Evolutionary conservation across 495 filamentous ascomycete genomes (phyloP), one percentile per base, ranked within the genome.

Genomic region (Aspergillus cristatus): DNA sequence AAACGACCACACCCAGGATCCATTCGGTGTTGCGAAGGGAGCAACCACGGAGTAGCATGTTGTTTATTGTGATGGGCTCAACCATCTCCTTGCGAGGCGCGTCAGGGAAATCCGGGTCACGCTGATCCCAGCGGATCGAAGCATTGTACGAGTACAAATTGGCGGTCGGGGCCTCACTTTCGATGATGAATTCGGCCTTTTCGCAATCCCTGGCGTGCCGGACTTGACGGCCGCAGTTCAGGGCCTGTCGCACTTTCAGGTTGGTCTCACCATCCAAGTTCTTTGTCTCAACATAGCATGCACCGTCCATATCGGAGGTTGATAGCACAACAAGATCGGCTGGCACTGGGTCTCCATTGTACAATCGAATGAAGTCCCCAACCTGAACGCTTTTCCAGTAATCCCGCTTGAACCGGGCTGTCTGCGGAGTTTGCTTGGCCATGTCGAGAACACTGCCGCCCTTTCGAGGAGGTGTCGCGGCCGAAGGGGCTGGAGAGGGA

Each of bases 251-350:
- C 37, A 97, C 86, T 59, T 99, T 99, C 37, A 99, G 65, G 48
- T 99, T 99, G 1, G 93, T 99, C 58, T 99, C 93, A 14, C 93
- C 93, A 51, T 99, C 93, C 57, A 99, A 62, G 51, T 93, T 95
- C 69, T 94, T 99, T 2, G 93, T 99, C 62, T 99, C 93, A 15
- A 97, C 82, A 47, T 97, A 97, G 57, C 93, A 99, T 24, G 88
- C 83, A 26, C 93, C 93, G 51, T 99, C 93, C 3, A 78, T 74
- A 50, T 96, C 91, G 2, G 91, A 96, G 7, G 93, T 96, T 10
- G 91, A 86, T n/a, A 99, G 67, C 36, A 99, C 85, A 34, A 97
- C 81, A 31, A 97, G 71, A 62, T 99, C 93, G 28, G 93, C 90
- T 2, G 93, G 93, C 18, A 99, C 81, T 43, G 90, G 85, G 53